phyloP scores from a whole-genome alignment of 495 filamentous ascomycete genomes.

The Tetracladium marchalianum region DNA sequence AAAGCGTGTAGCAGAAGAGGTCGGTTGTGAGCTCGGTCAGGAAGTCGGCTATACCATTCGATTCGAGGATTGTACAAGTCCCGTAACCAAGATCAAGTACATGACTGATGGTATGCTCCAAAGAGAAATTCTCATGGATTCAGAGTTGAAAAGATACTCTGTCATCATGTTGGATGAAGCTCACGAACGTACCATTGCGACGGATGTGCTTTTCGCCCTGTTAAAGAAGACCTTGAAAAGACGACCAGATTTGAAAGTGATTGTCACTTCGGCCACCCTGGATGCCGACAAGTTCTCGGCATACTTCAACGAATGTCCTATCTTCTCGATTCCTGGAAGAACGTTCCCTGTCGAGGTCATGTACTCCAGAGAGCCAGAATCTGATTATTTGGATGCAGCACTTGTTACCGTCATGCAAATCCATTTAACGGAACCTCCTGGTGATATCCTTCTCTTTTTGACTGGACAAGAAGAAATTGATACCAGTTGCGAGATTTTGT shows the following conservation, averaged over 20 bases:
- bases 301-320: conserved; percentile 91
- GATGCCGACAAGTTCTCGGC: conserved; percentile 96
- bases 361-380: conserved; percentile 88
- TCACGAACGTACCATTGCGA: conserved; percentile 93
- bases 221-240: conserved; percentile 88
- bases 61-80: conserved; percentile 89
- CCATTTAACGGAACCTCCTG: conserved; percentile 79
- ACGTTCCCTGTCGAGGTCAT: conserved; percentile 94
- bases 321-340: conserved; percentile 91
- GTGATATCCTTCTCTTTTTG: conserved; percentile 92
- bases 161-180: conserved; percentile 99
- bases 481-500: conserved; percentile 83
- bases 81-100: conserved; percentile 93
- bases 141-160: conserved; percentile 76
- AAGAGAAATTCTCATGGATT: conserved; percentile 86
- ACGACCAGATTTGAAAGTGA: conserved; percentile 80
- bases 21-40: conserved; percentile 80
- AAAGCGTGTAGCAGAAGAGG: conserved; percentile 93
- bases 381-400: conserved; percentile 93
- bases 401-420: conserved; percentile 97
- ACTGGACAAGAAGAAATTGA: conserved; percentile 99
- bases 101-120: conserved; percentile 99
- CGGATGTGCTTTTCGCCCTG: conserved; percentile 88
- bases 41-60: conserved; percentile 97
- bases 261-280: conserved; percentile 91